These are phyloP conservation scores for Solanum neorickii DNA, from an alignment of 257 asterid species.

Conservation along the genomic window DNA sequence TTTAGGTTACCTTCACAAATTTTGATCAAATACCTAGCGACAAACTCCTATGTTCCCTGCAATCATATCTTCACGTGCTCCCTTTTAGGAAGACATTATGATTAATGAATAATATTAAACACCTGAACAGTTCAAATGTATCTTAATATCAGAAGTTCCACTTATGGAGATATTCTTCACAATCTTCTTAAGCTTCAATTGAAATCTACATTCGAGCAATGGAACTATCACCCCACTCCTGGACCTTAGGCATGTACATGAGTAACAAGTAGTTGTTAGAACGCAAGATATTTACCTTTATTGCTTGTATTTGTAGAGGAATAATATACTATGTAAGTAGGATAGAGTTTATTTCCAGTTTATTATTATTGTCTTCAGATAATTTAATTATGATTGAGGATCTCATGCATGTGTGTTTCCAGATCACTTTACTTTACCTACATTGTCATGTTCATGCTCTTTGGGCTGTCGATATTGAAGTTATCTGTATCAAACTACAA, in stretches of 20 bases:
- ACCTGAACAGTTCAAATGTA: background rate
- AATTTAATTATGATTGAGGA: background rate
- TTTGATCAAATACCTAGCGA: background rate
- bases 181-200: background rate
- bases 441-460: slow-evolving; percentile 66
- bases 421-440: slow-evolving; percentile 71
- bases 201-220: background rate
- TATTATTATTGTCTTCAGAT: background rate
- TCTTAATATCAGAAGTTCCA: background rate
- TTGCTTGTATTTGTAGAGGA: background rate
- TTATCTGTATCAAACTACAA: slow-evolving; percentile 67
- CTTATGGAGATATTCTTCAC: background rate
- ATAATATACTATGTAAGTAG: background rate
- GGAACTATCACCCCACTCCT: background rate
- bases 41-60: background rate
- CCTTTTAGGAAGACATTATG: background rate
- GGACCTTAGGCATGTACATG: background rate
- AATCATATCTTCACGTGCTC: background rate
- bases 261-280: background rate
- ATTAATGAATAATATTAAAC: background rate
- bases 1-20: background rate
- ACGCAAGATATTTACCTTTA: background rate
- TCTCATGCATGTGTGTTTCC: background rate
- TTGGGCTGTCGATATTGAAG: slow-evolving; percentile 71
- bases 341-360: background rate